phyloP scores from a whole-genome alignment of 176 grass and related monocot genomes.

The Dendrocalamus sinicus region DNA sequence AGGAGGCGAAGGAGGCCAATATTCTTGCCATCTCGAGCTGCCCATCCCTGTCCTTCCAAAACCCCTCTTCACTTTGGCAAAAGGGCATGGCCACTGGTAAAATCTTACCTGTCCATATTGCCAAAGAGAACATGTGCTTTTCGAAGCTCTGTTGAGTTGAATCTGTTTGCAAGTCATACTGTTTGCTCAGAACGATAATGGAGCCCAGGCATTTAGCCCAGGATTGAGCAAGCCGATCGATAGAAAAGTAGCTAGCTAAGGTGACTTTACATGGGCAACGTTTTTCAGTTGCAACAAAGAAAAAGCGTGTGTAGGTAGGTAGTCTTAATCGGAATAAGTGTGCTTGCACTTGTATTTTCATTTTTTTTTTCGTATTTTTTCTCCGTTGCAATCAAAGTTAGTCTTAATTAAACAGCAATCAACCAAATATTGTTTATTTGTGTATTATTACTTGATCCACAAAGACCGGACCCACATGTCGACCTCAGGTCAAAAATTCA shows the following conservation, averaged over 20 bases:
- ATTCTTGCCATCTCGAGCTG: conserved; percentile 27
- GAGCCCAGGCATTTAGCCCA: neutral
- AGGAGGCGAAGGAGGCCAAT: conserved; percentile 13
- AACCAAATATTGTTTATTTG: neutral
- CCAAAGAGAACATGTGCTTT: neutral
- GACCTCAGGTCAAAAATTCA: too few species aligned
- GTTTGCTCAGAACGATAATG: neutral
- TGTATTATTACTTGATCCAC: too few species aligned
- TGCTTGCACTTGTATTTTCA: neutral
- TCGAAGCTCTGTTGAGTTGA: neutral
- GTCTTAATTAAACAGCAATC: neutral
- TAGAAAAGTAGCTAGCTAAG: neutral
- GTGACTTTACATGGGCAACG: neutral
- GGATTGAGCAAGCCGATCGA: neutral
- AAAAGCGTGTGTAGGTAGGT: neutral
- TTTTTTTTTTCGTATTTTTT: neutral
- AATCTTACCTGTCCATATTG: neutral
- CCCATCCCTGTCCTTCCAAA: conserved; percentile 23
- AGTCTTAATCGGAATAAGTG: neutral
- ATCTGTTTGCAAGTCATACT: neutral
- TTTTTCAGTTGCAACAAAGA: neutral
- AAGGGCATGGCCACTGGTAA: conserved; percentile 27
- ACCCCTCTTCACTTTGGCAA: neutral
- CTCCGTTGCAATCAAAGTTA: neutral
- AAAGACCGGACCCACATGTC: too few species aligned